Conservation (phyloP, 352 stramenopile species). For the Pythium volutum region DNA sequence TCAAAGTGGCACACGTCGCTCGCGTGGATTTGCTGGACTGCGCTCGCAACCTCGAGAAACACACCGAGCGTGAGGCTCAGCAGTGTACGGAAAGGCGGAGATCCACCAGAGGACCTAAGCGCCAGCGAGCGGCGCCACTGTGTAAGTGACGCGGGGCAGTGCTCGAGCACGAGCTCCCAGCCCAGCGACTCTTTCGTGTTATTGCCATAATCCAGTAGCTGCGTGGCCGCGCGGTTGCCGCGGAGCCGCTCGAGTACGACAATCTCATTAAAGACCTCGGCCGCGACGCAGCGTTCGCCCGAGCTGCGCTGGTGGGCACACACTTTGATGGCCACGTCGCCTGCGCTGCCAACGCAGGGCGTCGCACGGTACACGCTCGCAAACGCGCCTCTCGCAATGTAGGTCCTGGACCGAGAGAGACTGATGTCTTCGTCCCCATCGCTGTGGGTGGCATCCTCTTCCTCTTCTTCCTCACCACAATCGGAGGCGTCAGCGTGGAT, state of each 20-base stretch:
- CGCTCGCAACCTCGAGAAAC: conserved; percentile 37
- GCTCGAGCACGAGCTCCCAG: conserved; percentile 63
- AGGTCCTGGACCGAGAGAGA: conserved; percentile 1
- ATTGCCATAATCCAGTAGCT: conserved; percentile 64
- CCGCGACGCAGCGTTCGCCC: conserved; percentile 41
- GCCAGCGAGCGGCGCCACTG: conserved; percentile 37
- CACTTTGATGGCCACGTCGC: conserved; percentile 48
- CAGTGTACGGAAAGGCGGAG: conserved; percentile 36
- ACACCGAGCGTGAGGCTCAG: conserved; percentile 41
- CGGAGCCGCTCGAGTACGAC: conserved; percentile 42
- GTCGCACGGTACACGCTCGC: conserved; percentile 14
- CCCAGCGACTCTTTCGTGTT: conserved; percentile 28
- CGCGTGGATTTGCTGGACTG: conserved; percentile 39
- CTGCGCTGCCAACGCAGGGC: background rate
- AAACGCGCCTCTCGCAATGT: conserved; percentile 15
- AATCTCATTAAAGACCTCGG: conserved; percentile 53
- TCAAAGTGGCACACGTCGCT: conserved; percentile 59
- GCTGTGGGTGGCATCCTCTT: background rate
- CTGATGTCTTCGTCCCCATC: conserved; percentile 3
- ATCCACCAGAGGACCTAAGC: background rate
- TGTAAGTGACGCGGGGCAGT: conserved; percentile 46
- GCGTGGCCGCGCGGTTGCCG: conserved; percentile 44
- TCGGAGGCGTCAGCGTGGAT: background rate
- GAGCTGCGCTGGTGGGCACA: conserved; percentile 39
- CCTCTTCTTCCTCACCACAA: too few species aligned